A percentile compares a stretch with the other conserved stretches of the same genome.
Conservation (phyloP, 805 yeast species). For the Yarrowia hollandica region DNA sequence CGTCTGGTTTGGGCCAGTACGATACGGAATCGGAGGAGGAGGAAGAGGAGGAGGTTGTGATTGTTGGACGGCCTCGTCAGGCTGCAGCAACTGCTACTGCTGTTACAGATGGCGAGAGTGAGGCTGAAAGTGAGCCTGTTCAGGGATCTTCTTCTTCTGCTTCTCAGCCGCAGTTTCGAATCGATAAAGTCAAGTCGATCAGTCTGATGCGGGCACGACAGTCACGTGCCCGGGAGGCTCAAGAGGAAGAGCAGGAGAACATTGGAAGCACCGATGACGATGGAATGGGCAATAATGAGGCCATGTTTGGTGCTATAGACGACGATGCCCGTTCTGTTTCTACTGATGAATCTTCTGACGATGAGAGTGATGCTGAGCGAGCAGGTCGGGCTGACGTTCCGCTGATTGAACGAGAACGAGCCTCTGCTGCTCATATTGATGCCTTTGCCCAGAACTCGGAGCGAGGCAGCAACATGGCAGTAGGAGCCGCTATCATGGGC, state of each 20-base stretch:
- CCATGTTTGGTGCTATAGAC: neutral
- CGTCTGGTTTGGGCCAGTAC: conserved; percentile 6
- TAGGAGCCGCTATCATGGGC: neutral
- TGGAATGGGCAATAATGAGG: neutral
- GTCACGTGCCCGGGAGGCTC: conserved; percentile 4
- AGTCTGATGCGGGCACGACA: conserved; percentile 11
- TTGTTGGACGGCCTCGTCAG: neutral
- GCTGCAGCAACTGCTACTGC: neutral
- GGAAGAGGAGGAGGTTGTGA: conserved; percentile 5
- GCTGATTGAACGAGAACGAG: conserved; percentile 15
- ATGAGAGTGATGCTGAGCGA: conserved; percentile 23
- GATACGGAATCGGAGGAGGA: conserved; percentile 17
- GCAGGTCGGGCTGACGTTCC: neutral
- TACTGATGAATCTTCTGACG: conserved; percentile 24
- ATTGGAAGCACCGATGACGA: conserved; percentile 3
- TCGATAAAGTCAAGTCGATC: conserved; percentile 22
- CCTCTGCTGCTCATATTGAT: neutral
- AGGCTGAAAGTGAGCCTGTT: no score
- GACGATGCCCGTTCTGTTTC: conserved; percentile 5
- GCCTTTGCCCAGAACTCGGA: conserved; percentile 12
- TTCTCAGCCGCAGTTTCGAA: neutral
- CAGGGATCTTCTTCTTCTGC: no score
- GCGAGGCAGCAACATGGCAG: conserved; percentile 13
- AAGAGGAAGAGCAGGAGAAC: neutral
- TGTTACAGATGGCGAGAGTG: no score